phyloP scores from a whole-genome alignment of 2,329 filamentous ascomycete genomes.

The Aspergillus aculeatinus region DNA sequence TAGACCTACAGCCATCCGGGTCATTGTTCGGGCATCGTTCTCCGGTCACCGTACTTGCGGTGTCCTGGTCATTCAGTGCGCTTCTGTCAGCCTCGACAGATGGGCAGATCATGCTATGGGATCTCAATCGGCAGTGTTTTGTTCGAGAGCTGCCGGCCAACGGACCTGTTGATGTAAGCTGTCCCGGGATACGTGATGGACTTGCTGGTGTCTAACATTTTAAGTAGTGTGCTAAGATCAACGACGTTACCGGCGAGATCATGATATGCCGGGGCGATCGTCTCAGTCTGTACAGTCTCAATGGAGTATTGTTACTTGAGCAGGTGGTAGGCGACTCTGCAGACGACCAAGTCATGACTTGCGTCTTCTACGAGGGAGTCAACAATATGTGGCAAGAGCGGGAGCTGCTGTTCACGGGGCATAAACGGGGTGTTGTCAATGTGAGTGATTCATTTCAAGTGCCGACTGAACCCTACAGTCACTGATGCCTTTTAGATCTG shows the following conservation, averaged over 20 bases:
- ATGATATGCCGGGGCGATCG: slow-evolving; percentile 76
- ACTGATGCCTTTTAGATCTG: slow-evolving; percentile 49
- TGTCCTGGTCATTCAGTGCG: slow-evolving; percentile 84
- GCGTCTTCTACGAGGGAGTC: slow-evolving; percentile 88
- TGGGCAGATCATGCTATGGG: slow-evolving; percentile 86
- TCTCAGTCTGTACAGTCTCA: slow-evolving; percentile 79
- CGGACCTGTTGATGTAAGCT: slow-evolving; percentile 50
- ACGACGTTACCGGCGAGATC: slow-evolving; percentile 88
- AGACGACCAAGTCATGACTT: slow-evolving; percentile 76
- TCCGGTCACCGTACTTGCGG: slow-evolving; percentile 76
- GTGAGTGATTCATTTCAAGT: slow-evolving; percentile 30
- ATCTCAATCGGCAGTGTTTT: slow-evolving; percentile 85
- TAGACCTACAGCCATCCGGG: slow-evolving; percentile 75
- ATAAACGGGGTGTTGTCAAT: slow-evolving; percentile 79
- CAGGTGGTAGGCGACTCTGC: slow-evolving; percentile 72
- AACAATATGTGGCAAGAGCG: slow-evolving; percentile 90
- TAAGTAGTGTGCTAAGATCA: slow-evolving; percentile 76
- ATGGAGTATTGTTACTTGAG: slow-evolving; percentile 77
- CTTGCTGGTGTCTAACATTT: slow-evolving; percentile 5
- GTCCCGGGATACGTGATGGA: too few relatives aligned
- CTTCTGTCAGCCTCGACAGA: slow-evolving; percentile 80
- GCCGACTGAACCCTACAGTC: neutral
- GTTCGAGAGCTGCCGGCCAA: slow-evolving; percentile 68
- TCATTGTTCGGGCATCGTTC: slow-evolving; percentile 89
- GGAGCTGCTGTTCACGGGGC: slow-evolving; percentile 84